A percentile compares a stretch with the other conserved stretches of the same genome.
phyloP scores from a whole-genome alignment of 163 green algal genomes.

The Volvox carteri region DNA sequence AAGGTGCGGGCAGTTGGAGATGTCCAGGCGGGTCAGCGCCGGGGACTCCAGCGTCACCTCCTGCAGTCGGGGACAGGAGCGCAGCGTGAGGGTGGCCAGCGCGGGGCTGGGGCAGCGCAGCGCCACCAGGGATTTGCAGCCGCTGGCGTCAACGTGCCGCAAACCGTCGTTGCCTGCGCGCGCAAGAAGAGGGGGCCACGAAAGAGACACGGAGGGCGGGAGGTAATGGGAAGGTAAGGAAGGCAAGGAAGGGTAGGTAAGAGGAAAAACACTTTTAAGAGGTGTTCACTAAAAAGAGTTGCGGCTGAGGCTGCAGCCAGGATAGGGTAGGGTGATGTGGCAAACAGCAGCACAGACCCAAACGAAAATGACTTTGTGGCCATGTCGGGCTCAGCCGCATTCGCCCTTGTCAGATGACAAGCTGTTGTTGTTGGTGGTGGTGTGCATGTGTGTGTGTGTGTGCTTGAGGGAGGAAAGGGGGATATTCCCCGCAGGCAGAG shows the following conservation, averaged over 20 bases:
- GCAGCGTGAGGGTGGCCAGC: conserved; percentile 23
- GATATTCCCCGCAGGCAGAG: not conserved
- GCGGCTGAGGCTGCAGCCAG: no score
- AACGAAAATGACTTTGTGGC: no score
- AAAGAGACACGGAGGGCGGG: no score
- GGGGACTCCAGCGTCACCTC: not conserved
- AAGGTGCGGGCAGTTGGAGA: conserved; percentile 53
- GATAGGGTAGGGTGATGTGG: no score
- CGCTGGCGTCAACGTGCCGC: conserved; percentile 55
- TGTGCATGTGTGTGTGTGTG: no score
- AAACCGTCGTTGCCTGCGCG: conserved; percentile 30
- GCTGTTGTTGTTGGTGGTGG: no score
- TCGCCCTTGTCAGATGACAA: no score
- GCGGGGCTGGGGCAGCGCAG: conserved; percentile 37
- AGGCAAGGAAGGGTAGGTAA: not conserved
- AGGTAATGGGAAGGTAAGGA: not conserved
- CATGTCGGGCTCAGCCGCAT: no score
- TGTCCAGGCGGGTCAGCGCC: conserved; percentile 37
- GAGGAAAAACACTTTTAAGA: not conserved
- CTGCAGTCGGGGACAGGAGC: conserved; percentile 53
- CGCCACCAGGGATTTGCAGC: conserved; percentile 58
- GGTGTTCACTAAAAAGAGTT: not conserved
- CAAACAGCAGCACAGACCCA: no score
- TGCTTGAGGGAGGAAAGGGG: no score
- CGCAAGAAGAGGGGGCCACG: not conserved